These are phyloP conservation scores for Penicillium sp. DNA, from an alignment of 2,329 filamentous ascomycete genomes.

Conservation along the genomic window DNA sequence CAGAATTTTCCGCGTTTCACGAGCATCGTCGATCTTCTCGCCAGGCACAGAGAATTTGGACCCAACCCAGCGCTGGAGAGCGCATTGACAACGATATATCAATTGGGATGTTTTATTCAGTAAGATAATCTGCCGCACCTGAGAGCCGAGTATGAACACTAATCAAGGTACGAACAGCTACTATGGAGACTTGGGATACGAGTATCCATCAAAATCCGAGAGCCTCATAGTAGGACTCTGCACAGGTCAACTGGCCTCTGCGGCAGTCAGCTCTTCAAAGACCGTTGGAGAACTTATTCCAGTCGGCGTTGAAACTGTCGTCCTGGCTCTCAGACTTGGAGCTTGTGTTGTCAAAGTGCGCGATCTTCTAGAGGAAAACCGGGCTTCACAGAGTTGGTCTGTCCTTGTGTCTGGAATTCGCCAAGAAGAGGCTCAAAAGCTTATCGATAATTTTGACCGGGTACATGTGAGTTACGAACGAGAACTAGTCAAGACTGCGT, in stretches of 20 bases:
- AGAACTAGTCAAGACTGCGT: not conserved
- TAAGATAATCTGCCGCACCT: constrained; percentile 26
- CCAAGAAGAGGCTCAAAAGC: constrained; percentile 29
- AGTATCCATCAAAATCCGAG: constrained; percentile 41
- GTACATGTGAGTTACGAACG: constrained; percentile 28
- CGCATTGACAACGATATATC: constrained; percentile 46
- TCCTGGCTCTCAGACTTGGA: constrained; percentile 48
- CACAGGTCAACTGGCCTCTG: constrained; percentile 45
- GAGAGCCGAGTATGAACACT: not conserved
- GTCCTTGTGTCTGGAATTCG: constrained; percentile 43
- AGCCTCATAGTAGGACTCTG: constrained; percentile 45
- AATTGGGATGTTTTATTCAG: constrained; percentile 48
- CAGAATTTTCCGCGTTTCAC: constrained; percentile 43
- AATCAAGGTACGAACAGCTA: constrained; percentile 34
- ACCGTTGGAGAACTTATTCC: constrained; percentile 46
- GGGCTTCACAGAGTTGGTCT: constrained; percentile 42
- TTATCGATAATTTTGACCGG: constrained; percentile 27
- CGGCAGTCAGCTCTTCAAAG: constrained; percentile 42
- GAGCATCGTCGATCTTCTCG: constrained; percentile 41
- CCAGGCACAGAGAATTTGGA: constrained; percentile 33
- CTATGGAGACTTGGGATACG: constrained; percentile 44
- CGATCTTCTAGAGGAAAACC: constrained; percentile 36
- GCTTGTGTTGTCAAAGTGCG: constrained; percentile 42
- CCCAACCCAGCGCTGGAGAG: constrained; percentile 46
- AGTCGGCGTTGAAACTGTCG: constrained; percentile 44